phyloP scores from a whole-genome alignment of 2,329 filamentous ascomycete species.

The Botrytis porri region DNA sequence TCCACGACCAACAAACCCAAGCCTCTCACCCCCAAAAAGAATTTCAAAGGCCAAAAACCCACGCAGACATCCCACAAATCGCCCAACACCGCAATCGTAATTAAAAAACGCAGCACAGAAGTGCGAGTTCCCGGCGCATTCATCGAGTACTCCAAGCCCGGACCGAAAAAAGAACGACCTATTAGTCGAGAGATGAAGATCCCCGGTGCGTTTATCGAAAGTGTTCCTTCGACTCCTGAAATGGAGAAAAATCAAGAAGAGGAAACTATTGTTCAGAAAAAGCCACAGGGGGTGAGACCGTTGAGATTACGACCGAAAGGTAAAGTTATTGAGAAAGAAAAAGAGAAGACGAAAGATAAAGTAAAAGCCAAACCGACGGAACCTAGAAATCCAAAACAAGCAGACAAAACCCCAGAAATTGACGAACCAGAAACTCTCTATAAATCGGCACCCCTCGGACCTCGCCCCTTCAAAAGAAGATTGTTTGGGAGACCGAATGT shows the following conservation, averaged over 20 bases:
- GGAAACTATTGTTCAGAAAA: not conserved
- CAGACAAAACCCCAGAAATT: not conserved
- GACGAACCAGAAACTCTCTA: constrained; percentile 1
- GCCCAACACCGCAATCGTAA: not conserved
- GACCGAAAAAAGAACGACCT: not conserved
- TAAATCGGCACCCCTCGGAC: not conserved
- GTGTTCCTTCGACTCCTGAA: constrained; percentile 21
- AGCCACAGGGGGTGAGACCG: not conserved
- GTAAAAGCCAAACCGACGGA: not conserved
- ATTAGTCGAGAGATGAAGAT: constrained; percentile 23
- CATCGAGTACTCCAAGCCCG: not conserved
- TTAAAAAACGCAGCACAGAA: constrained; percentile 16
- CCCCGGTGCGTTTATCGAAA: constrained; percentile 26
- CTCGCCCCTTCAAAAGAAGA: constrained; percentile 9
- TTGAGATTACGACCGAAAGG: not conserved
- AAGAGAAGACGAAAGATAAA: not conserved
- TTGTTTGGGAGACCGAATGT: not conserved
- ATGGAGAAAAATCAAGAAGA: constrained; percentile 25
- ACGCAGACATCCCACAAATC: not conserved
- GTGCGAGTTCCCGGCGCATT: constrained; percentile 12
- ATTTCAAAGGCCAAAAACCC: too few relatives aligned
- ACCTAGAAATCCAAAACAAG: not conserved
- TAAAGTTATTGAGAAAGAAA: not conserved
- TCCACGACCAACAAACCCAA: not conserved
- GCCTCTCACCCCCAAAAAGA: not conserved